Evolutionary conservation across 1,284 basidiomycete species (phyloP), one percentile per base, ranked within the genome.

Genomic region (Bjerkandera adusta): DNA sequence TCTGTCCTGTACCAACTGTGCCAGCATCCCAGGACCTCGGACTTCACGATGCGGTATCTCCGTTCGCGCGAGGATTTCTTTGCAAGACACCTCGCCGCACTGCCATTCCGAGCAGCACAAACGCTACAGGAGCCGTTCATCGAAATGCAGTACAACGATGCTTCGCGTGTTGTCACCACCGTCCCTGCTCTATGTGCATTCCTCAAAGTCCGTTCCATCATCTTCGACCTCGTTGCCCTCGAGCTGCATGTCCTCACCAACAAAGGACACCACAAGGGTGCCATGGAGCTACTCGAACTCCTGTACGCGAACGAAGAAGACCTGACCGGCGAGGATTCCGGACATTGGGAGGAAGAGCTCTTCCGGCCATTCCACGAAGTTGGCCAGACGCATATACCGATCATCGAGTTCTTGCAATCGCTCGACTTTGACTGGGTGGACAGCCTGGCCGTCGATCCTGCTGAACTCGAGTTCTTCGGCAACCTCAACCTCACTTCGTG

Each of bases 51-150:
- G 68, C 83, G 92, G 0, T 98, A 97, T 63, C 75, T 98, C 34
- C 85, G 93, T 33, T 91, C 89, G 3, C 77, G 86, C 18, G 90
- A 95, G 64, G 86, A 94, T 58, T 98, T 95, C 71, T 92, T 96
- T 56, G 82, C 83, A 1, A 77, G 85, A 5, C 94, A 97, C 63
- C 76, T 97, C 16, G 77, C 82, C 3, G 79, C 73, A 16, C 73
- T 95, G 15, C 84, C 92, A 2, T 79, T 82, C 37, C 75, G 77
- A 44, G 73, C 76, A 0, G 80, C 84, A 0, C 62, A 69, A 21
- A 68, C 68, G 1, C 53, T 67, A 0, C 70, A 71, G 27, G 74
- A 76, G 3, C 76, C 82, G 0, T 72, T 71, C 46, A 86, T 96
- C 24, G 71, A 85, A 32, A 79, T 92, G 1, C 66, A 78, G 24